phyloP scores from a whole-genome alignment of 352 stramenopile species.

The Globisporangium radiosum region DNA sequence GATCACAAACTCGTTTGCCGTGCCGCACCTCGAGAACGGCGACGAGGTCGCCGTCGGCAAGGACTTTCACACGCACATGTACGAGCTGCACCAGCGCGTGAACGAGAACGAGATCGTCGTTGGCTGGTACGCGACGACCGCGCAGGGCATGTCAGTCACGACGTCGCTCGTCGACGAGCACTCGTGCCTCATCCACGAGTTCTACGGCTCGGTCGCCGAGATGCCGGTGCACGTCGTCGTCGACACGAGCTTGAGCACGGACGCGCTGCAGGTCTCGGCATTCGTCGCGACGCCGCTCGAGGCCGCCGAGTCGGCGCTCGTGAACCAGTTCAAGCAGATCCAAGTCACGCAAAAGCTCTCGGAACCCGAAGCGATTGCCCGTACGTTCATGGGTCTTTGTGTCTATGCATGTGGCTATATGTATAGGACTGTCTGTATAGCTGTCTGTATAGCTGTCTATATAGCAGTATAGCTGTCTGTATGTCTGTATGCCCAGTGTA shows the following conservation, averaged over 20 bases:
- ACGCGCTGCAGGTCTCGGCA: constrained; percentile 86
- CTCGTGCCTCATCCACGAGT: constrained; percentile 97
- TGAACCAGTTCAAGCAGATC: constrained; percentile 94
- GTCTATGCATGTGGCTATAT: too few relatives aligned
- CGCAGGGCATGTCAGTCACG: constrained; percentile 20
- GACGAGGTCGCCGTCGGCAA: constrained; percentile 97
- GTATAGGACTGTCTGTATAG: too few relatives aligned
- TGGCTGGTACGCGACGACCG: constrained; percentile 94
- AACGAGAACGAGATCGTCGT: constrained; percentile 95
- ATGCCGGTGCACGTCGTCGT: constrained; percentile 93
- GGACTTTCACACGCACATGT: constrained; percentile 98
- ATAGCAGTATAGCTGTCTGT: neutral
- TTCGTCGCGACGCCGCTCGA: constrained; percentile 89
- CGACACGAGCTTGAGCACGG: constrained; percentile 82
- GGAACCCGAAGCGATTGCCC: constrained; percentile 92
- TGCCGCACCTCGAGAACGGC: constrained; percentile 94
- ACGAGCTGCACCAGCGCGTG: constrained; percentile 91
- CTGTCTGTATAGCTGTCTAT: too few relatives aligned
- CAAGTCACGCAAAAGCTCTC: constrained; percentile 87
- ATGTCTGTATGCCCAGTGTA: neutral
- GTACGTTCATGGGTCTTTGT: constrained; percentile 35
- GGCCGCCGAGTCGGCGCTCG: constrained; percentile 85
- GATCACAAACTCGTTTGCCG: constrained; percentile 95
- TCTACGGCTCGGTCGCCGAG: constrained; percentile 93
- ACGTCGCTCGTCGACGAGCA: constrained; percentile 88